A percentile compares a stretch with the other conserved stretches of the same genome.
These are phyloP conservation scores for Candida namnaoensis DNA, from an alignment of 805 yeast genomes.

Conservation along the genomic window DNA sequence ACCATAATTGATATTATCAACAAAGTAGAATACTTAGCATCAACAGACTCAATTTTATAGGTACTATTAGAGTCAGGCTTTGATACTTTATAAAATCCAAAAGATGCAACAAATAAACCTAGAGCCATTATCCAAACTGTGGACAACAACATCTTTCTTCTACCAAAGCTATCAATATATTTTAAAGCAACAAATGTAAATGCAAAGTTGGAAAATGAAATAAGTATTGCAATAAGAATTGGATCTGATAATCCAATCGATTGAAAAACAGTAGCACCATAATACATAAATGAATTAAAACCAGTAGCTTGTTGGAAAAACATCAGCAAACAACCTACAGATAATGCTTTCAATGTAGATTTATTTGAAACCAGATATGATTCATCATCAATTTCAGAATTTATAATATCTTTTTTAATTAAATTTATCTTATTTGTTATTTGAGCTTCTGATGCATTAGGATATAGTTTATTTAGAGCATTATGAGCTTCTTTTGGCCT, in stretches of 20 bases:
- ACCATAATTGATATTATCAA: conserved; percentile 22
- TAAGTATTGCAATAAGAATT: conserved; percentile 43
- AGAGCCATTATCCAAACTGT: conserved; percentile 31
- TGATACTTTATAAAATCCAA: conserved; percentile 14
- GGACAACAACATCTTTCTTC: conserved; percentile 30
- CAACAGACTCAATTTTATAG: too few species aligned
- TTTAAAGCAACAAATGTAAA: conserved; percentile 46
- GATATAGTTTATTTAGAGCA: conserved; percentile 35
- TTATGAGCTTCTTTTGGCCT: conserved; percentile 26
- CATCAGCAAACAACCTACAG: conserved; percentile 43
- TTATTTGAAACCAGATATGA: neutral
- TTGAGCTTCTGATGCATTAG: conserved; percentile 32
- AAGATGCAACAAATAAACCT: conserved; percentile 22
- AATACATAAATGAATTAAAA: conserved; percentile 55
- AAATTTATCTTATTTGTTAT: conserved; percentile 36
- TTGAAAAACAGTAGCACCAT: conserved; percentile 47
- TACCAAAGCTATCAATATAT: conserved; percentile 43
- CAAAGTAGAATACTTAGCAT: conserved; percentile 6
- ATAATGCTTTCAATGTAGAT: conserved; percentile 29
- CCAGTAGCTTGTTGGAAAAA: conserved; percentile 55
- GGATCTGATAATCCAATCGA: conserved; percentile 44
- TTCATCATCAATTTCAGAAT: too few species aligned
- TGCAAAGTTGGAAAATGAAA: conserved; percentile 45
- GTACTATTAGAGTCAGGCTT: neutral
- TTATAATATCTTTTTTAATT: conserved; percentile 32